phyloP scores from a whole-genome alignment of 2,329 filamentous ascomycete genomes.

The Colletotrichum theobromicola region DNA sequence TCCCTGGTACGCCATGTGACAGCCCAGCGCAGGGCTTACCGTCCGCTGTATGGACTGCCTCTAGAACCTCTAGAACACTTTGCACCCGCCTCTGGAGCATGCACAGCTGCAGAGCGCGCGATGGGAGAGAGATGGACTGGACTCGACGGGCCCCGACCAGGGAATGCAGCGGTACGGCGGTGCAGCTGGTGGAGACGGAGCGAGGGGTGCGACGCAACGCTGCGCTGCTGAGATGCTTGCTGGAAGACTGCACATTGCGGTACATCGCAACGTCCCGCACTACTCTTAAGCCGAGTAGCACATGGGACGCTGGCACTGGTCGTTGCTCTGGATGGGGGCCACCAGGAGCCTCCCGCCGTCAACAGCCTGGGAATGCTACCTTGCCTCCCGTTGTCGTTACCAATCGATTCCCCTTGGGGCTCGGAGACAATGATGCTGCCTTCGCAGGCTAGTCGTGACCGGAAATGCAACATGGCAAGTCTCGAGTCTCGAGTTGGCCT shows the following conservation, averaged over 20 bases:
- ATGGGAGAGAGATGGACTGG: neutral
- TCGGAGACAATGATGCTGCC: neutral
- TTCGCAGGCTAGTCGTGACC: neutral
- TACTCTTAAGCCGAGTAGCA: neutral
- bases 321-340: constrained; percentile 7
- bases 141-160: constrained; percentile 2
- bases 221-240: neutral
- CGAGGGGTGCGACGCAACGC: constrained; percentile 7
- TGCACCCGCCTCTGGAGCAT: neutral
- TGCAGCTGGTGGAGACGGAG: neutral
- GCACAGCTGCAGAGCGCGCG: neutral
- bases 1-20: constrained; percentile 17
- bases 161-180: neutral
- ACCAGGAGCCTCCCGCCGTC: constrained; percentile 19
- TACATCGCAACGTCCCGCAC: neutral
- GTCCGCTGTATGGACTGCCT: neutral
- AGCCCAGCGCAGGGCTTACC: neutral
- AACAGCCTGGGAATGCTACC: constrained; percentile 14
- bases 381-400: constrained; percentile 1
- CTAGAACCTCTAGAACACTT: neutral
- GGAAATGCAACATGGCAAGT: neutral
- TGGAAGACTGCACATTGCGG: neutral
- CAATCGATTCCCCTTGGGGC: neutral
- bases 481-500: neutral
- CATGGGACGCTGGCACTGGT: neutral